phyloP scores from a whole-genome alignment of 2,329 filamentous ascomycete species.

The Sporothrix brasiliensis region DNA sequence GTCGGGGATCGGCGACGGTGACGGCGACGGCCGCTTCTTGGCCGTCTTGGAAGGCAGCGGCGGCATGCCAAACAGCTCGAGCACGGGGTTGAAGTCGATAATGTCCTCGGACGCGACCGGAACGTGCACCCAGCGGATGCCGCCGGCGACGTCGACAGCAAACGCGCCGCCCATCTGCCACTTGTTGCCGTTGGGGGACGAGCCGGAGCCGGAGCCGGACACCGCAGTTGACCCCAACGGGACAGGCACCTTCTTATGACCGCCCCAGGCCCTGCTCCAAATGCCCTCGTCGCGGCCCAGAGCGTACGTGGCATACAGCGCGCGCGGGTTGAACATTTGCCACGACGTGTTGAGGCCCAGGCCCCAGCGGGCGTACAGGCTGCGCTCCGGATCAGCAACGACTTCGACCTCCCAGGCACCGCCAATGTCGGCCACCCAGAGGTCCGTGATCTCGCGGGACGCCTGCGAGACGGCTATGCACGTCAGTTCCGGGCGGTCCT shows the following conservation, averaged over 20 bases:
- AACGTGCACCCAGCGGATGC: constrained; percentile 56
- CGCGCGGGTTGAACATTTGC: constrained; percentile 63
- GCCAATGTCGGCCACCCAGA: constrained; percentile 60
- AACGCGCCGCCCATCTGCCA: constrained; percentile 72
- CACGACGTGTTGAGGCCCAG: constrained; percentile 63
- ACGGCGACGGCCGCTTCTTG: constrained; percentile 9
- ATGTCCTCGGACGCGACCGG: constrained; percentile 56
- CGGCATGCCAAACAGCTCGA: constrained; percentile 31
- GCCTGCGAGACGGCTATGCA: constrained; percentile 68
- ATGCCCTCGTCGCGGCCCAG: constrained; percentile 66
- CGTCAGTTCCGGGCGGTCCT: constrained; percentile 52
- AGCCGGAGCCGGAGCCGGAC: constrained; percentile 26
- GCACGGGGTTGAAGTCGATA: constrained; percentile 51
- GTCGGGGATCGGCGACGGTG: constrained; percentile 19
- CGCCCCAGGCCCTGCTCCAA: constrained; percentile 54
- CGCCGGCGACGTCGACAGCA: constrained; percentile 57
- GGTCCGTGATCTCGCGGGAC: constrained; percentile 54
- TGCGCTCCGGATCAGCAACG: constrained; percentile 60
- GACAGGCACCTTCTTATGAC: constrained; percentile 43
- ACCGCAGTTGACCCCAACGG: constrained; percentile 25
- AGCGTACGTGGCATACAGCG: constrained; percentile 60
- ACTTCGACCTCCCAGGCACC: constrained; percentile 62
- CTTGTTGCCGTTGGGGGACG: constrained; percentile 56
- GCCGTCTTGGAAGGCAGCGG: constrained; percentile 27
- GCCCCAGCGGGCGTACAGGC: constrained; percentile 67